Conservation (phyloP, 2,329 filamentous ascomycete genomes). For the Aureobasidium zeae region DNA sequence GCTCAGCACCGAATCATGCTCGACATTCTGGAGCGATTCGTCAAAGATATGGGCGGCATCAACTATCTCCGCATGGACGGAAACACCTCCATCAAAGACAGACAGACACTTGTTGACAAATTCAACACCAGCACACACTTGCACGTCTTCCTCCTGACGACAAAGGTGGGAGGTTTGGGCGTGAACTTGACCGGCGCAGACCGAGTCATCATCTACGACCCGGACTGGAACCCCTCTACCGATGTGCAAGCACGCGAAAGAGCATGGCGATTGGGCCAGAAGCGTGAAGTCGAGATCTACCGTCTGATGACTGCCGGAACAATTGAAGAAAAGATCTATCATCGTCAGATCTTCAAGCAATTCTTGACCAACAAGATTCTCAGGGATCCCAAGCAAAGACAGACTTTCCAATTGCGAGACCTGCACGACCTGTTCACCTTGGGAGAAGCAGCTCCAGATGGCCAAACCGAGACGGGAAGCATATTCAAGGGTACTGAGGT, state of each 20-base stretch:
- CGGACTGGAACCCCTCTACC: slow-evolving; percentile 97
- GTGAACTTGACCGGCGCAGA: slow-evolving; percentile 92
- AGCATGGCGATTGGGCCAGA: slow-evolving; percentile 92
- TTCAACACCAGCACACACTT: slow-evolving; percentile 77
- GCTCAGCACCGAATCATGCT: slow-evolving; percentile 93
- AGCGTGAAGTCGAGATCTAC: slow-evolving; percentile 90
- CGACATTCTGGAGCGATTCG: slow-evolving; percentile 79
- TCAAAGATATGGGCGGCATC: slow-evolving; percentile 58
- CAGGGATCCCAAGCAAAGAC: slow-evolving; percentile 85
- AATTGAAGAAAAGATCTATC: slow-evolving; percentile 98
- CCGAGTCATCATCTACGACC: slow-evolving; percentile 95
- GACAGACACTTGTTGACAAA: slow-evolving; percentile 82
- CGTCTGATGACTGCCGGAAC: slow-evolving; percentile 96
- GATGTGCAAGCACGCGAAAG: slow-evolving; percentile 91
- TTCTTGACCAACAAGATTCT: slow-evolving; percentile 95
- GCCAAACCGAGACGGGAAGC: slow-evolving; percentile 70
- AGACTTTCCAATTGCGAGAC: slow-evolving; percentile 82
- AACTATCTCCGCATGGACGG: slow-evolving; percentile 89
- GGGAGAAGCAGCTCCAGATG: slow-evolving; percentile 52
- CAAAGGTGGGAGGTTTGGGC: slow-evolving; percentile 87
- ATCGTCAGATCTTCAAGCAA: slow-evolving; percentile 97
- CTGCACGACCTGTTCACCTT: slow-evolving; percentile 86
- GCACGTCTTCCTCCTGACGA: slow-evolving; percentile 87
- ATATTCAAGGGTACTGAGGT: slow-evolving; percentile 85
- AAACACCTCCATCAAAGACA: slow-evolving; percentile 73